A percentile compares a stretch with the other conserved stretches of the same genome.
These are phyloP conservation scores for Aspergillus viridinutans DNA, from an alignment of 2,329 filamentous ascomycete species.

Conservation along the genomic window DNA sequence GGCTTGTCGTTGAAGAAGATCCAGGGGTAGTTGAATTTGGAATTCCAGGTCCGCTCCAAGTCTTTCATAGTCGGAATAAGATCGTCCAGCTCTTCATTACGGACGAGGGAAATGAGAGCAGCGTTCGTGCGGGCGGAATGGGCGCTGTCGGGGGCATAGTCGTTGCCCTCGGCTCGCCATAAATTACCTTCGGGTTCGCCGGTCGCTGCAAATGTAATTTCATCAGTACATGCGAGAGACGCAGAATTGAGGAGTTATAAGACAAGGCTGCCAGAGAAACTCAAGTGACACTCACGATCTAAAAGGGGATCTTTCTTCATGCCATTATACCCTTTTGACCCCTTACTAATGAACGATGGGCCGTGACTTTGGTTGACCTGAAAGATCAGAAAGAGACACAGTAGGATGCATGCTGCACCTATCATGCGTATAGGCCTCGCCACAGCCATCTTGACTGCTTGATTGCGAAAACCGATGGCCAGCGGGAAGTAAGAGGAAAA, in stretches of 20 bases:
- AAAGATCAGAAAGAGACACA: slow-evolving; percentile 76
- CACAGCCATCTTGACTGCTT: slow-evolving; percentile 63
- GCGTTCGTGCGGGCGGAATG: slow-evolving; percentile 86
- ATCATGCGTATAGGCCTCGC: slow-evolving; percentile 80
- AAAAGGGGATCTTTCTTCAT: slow-evolving; percentile 78
- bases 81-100: slow-evolving; percentile 80
- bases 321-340: slow-evolving; percentile 50
- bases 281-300: slow-evolving; percentile 62
- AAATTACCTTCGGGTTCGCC: slow-evolving; percentile 77
- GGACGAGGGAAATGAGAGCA: slow-evolving; percentile 84
- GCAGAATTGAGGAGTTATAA: background rate
- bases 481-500: slow-evolving; percentile 5
- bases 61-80: slow-evolving; percentile 87
- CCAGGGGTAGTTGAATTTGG: slow-evolving; percentile 99
- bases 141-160: slow-evolving; percentile 71
- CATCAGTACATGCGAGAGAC: background rate
- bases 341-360: slow-evolving; percentile 26
- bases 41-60: slow-evolving; percentile 91
- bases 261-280: background rate
- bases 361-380: slow-evolving; percentile 62
- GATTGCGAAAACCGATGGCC: slow-evolving; percentile 10
- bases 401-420: slow-evolving; percentile 63
- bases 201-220: slow-evolving; percentile 55
- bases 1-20: slow-evolving; percentile 97
- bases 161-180: slow-evolving; percentile 66